Conservation (phyloP, 2,329 filamentous ascomycete species). For the Colletotrichum simmondsii region DNA sequence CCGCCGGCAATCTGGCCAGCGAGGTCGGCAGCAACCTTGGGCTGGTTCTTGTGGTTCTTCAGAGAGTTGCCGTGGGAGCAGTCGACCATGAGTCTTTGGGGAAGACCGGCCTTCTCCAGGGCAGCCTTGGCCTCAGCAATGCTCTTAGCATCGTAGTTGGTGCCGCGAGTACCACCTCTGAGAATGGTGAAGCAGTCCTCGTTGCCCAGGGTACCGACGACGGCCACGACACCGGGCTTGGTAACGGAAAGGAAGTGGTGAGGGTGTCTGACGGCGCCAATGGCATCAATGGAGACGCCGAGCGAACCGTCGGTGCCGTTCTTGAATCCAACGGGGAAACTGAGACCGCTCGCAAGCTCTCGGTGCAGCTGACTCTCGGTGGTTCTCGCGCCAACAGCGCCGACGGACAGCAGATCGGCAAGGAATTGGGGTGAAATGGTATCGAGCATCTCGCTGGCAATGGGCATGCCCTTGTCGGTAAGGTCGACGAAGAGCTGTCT, state of each 20-base stretch:
- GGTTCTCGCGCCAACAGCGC: slow-evolving; percentile 94
- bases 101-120: slow-evolving; percentile 78
- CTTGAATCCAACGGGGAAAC: slow-evolving; percentile 99
- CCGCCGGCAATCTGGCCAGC: slow-evolving; percentile 88
- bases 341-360: slow-evolving; percentile 91
- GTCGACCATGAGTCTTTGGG: slow-evolving; percentile 91
- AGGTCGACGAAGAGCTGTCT: slow-evolving; percentile 94
- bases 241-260: slow-evolving; percentile 98
- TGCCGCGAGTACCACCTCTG: slow-evolving; percentile 90
- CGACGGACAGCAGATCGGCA: slow-evolving; percentile 89
- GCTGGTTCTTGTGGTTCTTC: slow-evolving; percentile 98
- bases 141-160: slow-evolving; percentile 90
- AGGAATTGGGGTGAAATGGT: slow-evolving; percentile 98
- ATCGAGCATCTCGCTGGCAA: slow-evolving; percentile 97
- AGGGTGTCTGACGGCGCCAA: slow-evolving; percentile 89
- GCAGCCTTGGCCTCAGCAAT: slow-evolving; percentile 86
- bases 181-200: slow-evolving; percentile 98
- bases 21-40: slow-evolving; percentile 85
- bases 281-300: slow-evolving; percentile 92
- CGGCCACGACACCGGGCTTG: slow-evolving; percentile 94
- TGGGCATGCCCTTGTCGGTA: slow-evolving; percentile 91
- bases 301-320: slow-evolving; percentile 96
- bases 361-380: slow-evolving; percentile 97
- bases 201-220: slow-evolving; percentile 94
- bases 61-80: slow-evolving; percentile 96